Evolutionary conservation across 179 eudicot species (phyloP).

Genomic region (Spinacia oleracea): DNA sequence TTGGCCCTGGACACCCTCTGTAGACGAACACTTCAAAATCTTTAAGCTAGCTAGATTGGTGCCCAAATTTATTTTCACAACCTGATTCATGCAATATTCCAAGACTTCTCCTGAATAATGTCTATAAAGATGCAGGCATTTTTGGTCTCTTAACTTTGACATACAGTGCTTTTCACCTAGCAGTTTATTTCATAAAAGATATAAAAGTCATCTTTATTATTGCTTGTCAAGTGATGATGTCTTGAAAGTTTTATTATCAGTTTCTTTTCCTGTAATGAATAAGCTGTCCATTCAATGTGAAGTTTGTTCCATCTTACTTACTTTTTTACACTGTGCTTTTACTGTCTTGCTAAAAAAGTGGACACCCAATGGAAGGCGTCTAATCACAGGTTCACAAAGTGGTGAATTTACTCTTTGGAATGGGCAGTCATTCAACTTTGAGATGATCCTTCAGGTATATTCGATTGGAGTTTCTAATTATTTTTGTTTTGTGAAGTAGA

Average conservation of each 20-base stretch:
- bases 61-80: neutral
- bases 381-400: slow-evolving; percentile 93
- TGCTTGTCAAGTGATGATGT: neutral
- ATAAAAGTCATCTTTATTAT: neutral
- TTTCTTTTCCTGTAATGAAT: neutral
- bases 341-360: slow-evolving; percentile 55
- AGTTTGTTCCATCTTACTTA: neutral
- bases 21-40: neutral
- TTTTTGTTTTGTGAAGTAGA: neutral
- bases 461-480: neutral
- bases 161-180: neutral
- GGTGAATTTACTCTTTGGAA: slow-evolving; percentile 99
- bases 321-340: slow-evolving; percentile 14
- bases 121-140: neutral
- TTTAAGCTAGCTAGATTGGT: neutral
- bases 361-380: slow-evolving; percentile 98
- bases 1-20: neutral
- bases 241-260: neutral
- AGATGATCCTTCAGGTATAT: slow-evolving; percentile 92
- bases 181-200: neutral
- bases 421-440: slow-evolving; percentile 96
- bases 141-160: neutral
- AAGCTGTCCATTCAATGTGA: neutral
- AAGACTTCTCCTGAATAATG: neutral
- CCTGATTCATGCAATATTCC: no score